Base-by-base conservation (phyloP, 441 rosid genomes). In the Euphorbia celastroides region DNA sequence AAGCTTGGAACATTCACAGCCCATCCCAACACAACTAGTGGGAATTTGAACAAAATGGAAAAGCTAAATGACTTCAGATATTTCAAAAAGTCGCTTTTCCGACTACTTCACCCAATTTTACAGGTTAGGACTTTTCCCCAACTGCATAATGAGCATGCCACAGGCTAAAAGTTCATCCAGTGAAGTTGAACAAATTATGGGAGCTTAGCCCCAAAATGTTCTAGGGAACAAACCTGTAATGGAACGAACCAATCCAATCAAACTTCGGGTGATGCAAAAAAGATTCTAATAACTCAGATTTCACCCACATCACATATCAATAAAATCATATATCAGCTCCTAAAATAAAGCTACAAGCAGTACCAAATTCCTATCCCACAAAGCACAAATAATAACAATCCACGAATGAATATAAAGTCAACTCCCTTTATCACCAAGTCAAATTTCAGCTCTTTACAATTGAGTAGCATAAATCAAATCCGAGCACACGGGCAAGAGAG, bases 1-100 rank as follows among this genome's bases (percentile, higher is more conserved):
- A 42, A 84, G 76, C 78, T 79, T 84, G 5, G 88, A 84, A 69
- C 83, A 82, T 67, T 70, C 68, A 51, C 86, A 84, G 46, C 88
- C 88, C 88, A 84, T 84, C 72, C 66, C 79, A 72, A 66, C 61
- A 30, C 64, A 65, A 51, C 30, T 74, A 64, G 63, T 61, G 27
- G 44, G 63, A 59, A 34, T 57, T 57, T 2, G 60, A 58, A 48
- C 20, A 60, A 48, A 30, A 46, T 11, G 57, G 57, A 25, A 34
- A 51, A 42, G 9, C 9, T 34, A 34, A 34, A 34, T 28, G 27
- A 16, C 68, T 32, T 46, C 68, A n/a, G 66, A 42, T 41, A 23
- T 41, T 12, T 19, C 50, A 56, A 17, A 57, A 28, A 36, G 5
- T 52, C 30, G 22, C 70, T 23, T 62, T 36, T 50, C 58, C 46